These are phyloP conservation scores for Pilobolus umbonatus DNA, from an alignment of 192 early-diverging fungal genomes.

Conservation along the genomic window DNA sequence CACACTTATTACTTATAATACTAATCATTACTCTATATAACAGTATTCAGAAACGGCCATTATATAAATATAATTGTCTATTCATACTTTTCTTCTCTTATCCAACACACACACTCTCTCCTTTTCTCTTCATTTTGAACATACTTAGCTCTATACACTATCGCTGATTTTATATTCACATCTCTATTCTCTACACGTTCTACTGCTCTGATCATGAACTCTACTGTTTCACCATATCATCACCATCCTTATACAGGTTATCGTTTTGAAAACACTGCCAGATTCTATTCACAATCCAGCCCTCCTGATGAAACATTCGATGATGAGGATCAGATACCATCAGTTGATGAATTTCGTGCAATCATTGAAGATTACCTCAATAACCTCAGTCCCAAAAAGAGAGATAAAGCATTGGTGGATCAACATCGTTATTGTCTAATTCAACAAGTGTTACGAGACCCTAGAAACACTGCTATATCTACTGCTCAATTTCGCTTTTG, in stretches of 20 bases:
- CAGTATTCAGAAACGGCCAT: not conserved
- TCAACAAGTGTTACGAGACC: conserved; percentile 45
- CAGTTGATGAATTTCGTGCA: conserved; percentile 37
- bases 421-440: conserved; percentile 46
- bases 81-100: not conserved
- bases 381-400: conserved; percentile 45
- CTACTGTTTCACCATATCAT: conserved; percentile 8
- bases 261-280: conserved; percentile 14
- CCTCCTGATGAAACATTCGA: conserved; percentile 11
- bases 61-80: not conserved
- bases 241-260: conserved; percentile 17
- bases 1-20: not conserved
- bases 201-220: conserved; percentile 8
- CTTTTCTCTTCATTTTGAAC: not conserved
- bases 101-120: not conserved
- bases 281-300: conserved; percentile 7
- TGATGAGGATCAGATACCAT: conserved; percentile 38
- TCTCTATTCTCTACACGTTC: too few species aligned
- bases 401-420: conserved; percentile 48
- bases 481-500: conserved; percentile 54
- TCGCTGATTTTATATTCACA: too few species aligned
- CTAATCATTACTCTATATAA: not conserved
- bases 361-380: conserved; percentile 47
- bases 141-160: not conserved
- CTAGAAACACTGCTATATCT: conserved; percentile 48